phyloP scores from a whole-genome alignment of 306 rosid genomes.

The Fagus sylvatica region DNA sequence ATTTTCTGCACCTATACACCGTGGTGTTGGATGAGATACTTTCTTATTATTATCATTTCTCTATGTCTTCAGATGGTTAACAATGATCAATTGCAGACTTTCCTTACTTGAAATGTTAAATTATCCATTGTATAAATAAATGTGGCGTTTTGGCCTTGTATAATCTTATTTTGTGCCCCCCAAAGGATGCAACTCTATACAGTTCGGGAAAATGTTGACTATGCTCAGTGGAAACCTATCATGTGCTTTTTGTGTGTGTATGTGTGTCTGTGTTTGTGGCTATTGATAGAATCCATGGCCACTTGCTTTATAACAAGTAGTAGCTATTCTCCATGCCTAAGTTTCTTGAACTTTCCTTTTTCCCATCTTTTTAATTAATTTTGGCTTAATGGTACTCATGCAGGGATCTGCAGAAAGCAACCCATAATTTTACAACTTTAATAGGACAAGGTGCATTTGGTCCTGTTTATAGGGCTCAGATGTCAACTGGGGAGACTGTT shows the following conservation, averaged over 20 bases:
- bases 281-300: neutral
- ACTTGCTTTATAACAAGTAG: neutral
- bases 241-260: neutral
- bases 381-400: conserved; percentile 2
- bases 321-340: neutral
- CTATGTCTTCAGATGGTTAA: neutral
- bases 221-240: neutral
- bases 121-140: neutral
- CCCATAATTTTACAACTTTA: conserved; percentile 82
- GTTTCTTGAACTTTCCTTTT: conserved; percentile 6
- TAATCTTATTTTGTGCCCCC: neutral
- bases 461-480: conserved; percentile 96
- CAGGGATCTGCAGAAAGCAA: conserved; percentile 98
- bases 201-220: neutral
- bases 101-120: conserved; percentile 6
- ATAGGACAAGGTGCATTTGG: conserved; percentile 99
- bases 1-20: conserved; percentile 2
- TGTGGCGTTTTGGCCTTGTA: neutral
- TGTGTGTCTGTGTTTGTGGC: neutral
- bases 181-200: neutral
- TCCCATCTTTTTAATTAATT: conserved; percentile 2
- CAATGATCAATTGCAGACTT: neutral
- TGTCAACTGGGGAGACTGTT: conserved; percentile 86
- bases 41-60: neutral
- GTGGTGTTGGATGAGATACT: conserved; percentile 15